Percentiles rank a stretch among this genome's conserved stretches.
phyloP scores from a whole-genome alignment of 2,329 filamentous ascomycete species.

The Botrytis tulipae region DNA sequence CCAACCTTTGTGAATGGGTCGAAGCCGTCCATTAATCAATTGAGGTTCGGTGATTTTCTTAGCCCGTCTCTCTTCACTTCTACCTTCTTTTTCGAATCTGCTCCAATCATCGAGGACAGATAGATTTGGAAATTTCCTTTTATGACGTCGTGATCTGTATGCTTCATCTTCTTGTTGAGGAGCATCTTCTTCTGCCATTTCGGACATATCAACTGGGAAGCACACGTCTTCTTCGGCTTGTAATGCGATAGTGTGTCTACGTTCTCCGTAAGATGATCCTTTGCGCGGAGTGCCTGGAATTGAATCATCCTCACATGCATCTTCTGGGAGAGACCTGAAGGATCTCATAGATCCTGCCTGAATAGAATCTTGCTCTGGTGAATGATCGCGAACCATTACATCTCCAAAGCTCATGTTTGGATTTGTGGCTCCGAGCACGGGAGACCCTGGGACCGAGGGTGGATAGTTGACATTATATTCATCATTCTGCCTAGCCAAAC shows the following conservation, averaged over 20 bases:
- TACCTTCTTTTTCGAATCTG: slow-evolving; percentile 81
- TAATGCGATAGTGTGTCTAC: slow-evolving; percentile 58
- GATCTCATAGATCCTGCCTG: slow-evolving; percentile 27
- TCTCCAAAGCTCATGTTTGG: slow-evolving; percentile 62
- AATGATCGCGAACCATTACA: slow-evolving; percentile 68
- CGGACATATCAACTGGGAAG: slow-evolving; percentile 80
- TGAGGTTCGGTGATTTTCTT: slow-evolving; percentile 95
- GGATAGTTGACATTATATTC: slow-evolving; percentile 66
- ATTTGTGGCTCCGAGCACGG: slow-evolving; percentile 49
- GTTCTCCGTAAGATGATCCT: slow-evolving; percentile 37
- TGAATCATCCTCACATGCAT: slow-evolving; percentile 38
- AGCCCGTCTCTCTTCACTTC: slow-evolving; percentile 76
- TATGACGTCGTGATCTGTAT: slow-evolving; percentile 49
- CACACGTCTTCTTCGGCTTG: slow-evolving; percentile 85
- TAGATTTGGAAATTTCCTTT: slow-evolving; percentile 82
- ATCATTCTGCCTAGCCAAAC: slow-evolving; percentile 40
- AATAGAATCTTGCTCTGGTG: slow-evolving; percentile 30
- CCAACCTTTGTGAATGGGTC: slow-evolving; percentile 78
- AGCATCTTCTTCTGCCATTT: slow-evolving; percentile 75
- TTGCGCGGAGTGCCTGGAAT: slow-evolving; percentile 28
- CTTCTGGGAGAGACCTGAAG: slow-evolving; percentile 18
- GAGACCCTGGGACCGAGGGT: slow-evolving; percentile 64
- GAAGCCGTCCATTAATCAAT: slow-evolving; percentile 82
- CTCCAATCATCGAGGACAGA: slow-evolving; percentile 85
- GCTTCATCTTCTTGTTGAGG: slow-evolving; percentile 48